Evolutionary conservation across 257 asterid species (phyloP), one percentile per base, ranked within the genome.

Genomic region (Echium plantagineum): DNA sequence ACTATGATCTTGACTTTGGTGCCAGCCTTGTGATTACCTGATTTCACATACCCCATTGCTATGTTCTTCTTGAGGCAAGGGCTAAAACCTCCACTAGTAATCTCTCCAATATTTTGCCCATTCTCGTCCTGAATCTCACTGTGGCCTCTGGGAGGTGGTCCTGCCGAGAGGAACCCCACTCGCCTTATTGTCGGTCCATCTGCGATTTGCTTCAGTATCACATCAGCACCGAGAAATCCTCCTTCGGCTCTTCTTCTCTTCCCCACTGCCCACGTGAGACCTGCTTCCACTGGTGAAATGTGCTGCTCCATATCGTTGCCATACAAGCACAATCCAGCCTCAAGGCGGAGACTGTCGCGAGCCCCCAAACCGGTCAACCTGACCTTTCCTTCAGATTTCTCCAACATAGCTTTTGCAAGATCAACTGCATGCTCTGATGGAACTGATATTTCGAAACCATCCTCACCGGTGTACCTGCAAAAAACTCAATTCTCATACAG

Each of bases 271-370:
- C 97, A 93, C 2, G 96, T 84, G 2, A 89, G 94, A 4, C 99
- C 99, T 1, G 99, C 97, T 65, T 93, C 99, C 0, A 89, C 85
- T 1, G 99, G 97, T 9, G 99, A 81, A 35, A 57, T 84, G 85
- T 89, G 97, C 70, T 93, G 94, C 78, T 89, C 96, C 97, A 93
- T 82, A 84, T 93, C 99, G n/a, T 86, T 89, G 48, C 99, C 97
- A 52, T 93, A 93, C 70, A 93, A 74, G 81, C 99, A 93, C 66
- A 93, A 59, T 9, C 97, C 97, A 0, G 99, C 96, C 72, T 89
- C 99, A 1, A 93, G 87, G 15, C 99, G 95, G 52, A 93, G 97
- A 65, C 99, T 93, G 86, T 93, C 97, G 52, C 99, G 82, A 13
- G 99, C 97, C 2, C 99, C 99, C 63, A 93, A 58, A 17, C 96